Base-by-base conservation (phyloP, 148 eudicot species). In the Mesembryanthemum crystallinum region DNA sequence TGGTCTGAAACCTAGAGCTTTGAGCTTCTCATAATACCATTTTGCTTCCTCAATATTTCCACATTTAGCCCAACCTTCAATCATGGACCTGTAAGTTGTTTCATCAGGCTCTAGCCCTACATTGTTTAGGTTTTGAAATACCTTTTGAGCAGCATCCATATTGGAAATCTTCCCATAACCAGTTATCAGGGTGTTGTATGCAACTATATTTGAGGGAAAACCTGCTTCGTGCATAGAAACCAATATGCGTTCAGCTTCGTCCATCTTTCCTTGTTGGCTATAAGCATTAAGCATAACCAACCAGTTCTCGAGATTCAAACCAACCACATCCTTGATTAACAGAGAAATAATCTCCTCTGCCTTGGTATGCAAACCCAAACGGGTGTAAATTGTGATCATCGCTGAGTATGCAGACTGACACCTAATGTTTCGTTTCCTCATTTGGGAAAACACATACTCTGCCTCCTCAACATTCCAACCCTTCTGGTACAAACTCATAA, bases 11-110 rank as follows among this genome's bases (percentile, higher is more conserved):
- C 93, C 92, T 73, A 81, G 76, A 42, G 37, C 73, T 85, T 83
- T 90, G 64, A 94, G 92, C 74, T 82, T 81, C 67, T 71, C 71
- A 81, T 89, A 90, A 78, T 85, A 92, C 87, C 87, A 73, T 29
- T 82, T 69, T 42, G 90, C 92, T 82, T 82, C 85, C 74, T 84
- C 72, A 55, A 88, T 85, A 74, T 86, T 86, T 51, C 87, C 83
- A 18, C 74, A 87, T 78, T 94, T 79, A 67, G 96, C 94, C 96
- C 97, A 94, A 57, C 98, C 98, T 89, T 94, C 98, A 70, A 94
- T 82, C 93, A 94, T 88, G n/a, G 97, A 90, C 83, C 98, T 88
- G 77, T 86, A 92, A 32, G 97, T 89, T 59, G 92, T 84, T 85
- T 92, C 97, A 81, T 94, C 96, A 71, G 97, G 96, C 76, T 80